Base-by-base conservation (phyloP, 768 basidiomycete genomes). In the Asterophora lycoperdoides region DNA sequence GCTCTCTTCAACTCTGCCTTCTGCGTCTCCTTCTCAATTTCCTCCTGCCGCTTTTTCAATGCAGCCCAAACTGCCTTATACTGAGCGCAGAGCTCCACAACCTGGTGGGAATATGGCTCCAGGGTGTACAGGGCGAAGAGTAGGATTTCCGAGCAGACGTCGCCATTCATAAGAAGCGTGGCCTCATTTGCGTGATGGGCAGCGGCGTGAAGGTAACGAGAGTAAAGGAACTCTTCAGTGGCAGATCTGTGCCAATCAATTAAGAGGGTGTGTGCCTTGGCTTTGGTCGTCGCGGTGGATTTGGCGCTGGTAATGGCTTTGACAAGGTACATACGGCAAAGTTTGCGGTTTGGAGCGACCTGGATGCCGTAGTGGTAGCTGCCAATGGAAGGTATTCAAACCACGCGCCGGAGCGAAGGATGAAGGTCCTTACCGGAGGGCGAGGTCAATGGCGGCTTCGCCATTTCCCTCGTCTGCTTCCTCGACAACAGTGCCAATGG, bases 1-100 rank as follows among this genome's bases (percentile, higher is more conserved):
- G 59, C 49, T 51, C 59, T 62, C 49, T 60, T 65, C 41, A 48
- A 44, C 43, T 57, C 48, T 23, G 58, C 60, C 46, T 54, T 57
- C n/a, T 45, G 18, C 19, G 45, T 37, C 14, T 55, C 57, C 37
- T 52, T 47, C 17, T 51, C 46, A 9, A 60, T 42, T 41, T 64
- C 56, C 44, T 50, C 26, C 5, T 54, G 38, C 37, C 62, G 46
- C 26, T 57, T 53, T 2, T 64, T 51, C 28, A 54, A 13, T 0
- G 60, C 65, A 7, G 53, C 34, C 51, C 59, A 53, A 5, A 61
- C 56, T 8, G 51, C 51, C 42, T 59, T 55, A 44, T 56, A 65
- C 37, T 57, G 60, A 5, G 50, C 26, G 29, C 44, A 36, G 1
- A 64, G 35, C 32, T 62, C 55, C 9, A 50, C 41, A 0, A 33